A percentile compares a stretch with the other conserved stretches of the same genome.
Conservation (phyloP, 495 filamentous ascomycete species). For the Poronia punctata region DNA sequence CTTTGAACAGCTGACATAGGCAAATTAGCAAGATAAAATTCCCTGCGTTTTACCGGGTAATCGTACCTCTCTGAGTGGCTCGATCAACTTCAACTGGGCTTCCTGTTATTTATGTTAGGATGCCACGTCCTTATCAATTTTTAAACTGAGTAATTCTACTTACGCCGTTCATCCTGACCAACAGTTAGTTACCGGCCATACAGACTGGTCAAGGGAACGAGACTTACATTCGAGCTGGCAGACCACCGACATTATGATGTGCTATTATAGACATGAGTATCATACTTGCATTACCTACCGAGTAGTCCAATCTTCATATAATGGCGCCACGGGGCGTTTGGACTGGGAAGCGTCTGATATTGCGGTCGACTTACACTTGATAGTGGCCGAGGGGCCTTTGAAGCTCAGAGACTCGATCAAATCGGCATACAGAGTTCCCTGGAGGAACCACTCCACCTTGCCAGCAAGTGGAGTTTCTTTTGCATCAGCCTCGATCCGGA, state of each 20-base stretch:
- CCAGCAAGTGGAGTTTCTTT: slow-evolving; percentile 53
- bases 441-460: slow-evolving; percentile 73
- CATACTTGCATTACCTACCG: background rate
- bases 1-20: slow-evolving; percentile 18
- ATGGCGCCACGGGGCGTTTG: no score
- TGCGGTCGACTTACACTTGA: slow-evolving; percentile 43
- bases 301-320: background rate
- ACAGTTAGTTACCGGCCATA: background rate
- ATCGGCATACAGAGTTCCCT: slow-evolving; percentile 78
- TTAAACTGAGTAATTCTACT: no score
- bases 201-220: slow-evolving; percentile 9
- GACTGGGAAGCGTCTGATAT: slow-evolving; percentile 16
- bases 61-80: slow-evolving; percentile 63
- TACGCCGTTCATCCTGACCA: slow-evolving; percentile 27
- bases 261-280: slow-evolving; percentile 13
- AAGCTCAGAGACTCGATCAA: slow-evolving; percentile 78
- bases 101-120: slow-evolving; percentile 5
- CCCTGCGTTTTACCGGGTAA: background rate
- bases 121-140: no score
- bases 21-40: slow-evolving; percentile 11
- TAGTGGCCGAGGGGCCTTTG: slow-evolving; percentile 73
- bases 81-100: slow-evolving; percentile 51
- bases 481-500: slow-evolving; percentile 64
- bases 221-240: slow-evolving; percentile 28
- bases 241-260: slow-evolving; percentile 79